A percentile compares a stretch with the other conserved stretches of the same genome.
Evolutionary conservation across 768 basidiomycete genomes (phyloP).

Genomic region (Pulveroboletus sp.): DNA sequence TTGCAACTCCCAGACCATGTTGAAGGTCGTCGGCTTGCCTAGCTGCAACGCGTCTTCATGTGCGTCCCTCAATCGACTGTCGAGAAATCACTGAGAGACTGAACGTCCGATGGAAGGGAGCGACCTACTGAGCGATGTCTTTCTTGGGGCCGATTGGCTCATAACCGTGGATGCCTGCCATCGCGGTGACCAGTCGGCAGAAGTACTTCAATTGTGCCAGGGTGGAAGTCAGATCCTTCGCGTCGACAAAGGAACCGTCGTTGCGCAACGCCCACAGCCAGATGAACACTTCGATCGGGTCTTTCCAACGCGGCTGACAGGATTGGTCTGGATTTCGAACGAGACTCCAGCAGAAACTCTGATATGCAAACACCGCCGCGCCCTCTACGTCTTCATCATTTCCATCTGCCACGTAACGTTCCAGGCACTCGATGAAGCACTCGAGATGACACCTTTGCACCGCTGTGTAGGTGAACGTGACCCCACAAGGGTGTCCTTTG

Average conservation of each 20-base stretch:
- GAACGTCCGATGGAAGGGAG: not conserved
- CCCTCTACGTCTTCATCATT: not conserved
- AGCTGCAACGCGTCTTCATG: not conserved
- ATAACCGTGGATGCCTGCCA: not conserved
- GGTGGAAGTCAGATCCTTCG: not conserved
- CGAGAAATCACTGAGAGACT: not conserved
- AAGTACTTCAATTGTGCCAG: conserved; percentile 8
- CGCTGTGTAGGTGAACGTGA: not conserved
- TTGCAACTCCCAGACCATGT: conserved; percentile 10
- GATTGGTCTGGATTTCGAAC: not conserved
- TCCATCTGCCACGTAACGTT: not conserved
- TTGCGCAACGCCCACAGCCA: conserved; percentile 1
- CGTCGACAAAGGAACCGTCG: conserved; percentile 2
- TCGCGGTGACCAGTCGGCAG: not conserved
- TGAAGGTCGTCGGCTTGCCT: not conserved
- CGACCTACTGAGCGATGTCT: not conserved
- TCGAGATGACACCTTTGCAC: not conserved
- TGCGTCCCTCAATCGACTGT: no score
- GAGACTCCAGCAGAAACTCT: not conserved
- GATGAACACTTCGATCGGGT: not conserved
- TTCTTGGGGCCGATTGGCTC: not conserved
- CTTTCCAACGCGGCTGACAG: not conserved
- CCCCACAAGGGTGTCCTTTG: not conserved
- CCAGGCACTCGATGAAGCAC: not conserved
- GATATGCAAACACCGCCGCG: not conserved